Evolutionary conservation across 1,284 basidiomycete species (phyloP), one percentile per base, ranked within the genome.

Genomic region (Retiboletus flavoniger): DNA sequence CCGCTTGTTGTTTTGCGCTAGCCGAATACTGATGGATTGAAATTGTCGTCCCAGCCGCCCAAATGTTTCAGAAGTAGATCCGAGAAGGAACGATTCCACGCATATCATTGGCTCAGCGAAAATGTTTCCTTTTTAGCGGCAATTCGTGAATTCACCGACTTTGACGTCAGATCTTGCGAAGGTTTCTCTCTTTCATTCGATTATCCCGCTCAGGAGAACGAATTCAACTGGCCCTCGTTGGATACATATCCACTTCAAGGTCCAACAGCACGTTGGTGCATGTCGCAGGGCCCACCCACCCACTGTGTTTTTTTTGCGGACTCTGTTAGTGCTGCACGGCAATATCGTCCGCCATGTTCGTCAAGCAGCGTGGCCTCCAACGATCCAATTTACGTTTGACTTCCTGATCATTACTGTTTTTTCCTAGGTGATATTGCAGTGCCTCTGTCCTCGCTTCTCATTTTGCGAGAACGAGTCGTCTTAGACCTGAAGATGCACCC

Each of bases 351-450:
- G 34, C 49, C 19, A 39, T 36, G 38, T 40, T 55, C 36, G 53
- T 56, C 47, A 42, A 29, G 51, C 57, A 54, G 57, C 58, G 51
- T 66, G 66, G 42, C 29, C 41, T n/a, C 53, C 67, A 66, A 64
- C 55, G 49, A 55, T 41, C 35, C 59, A 54, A 14, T 62, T 65
- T 65, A 65, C 64, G 64, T 65, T 16, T 68, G 21, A 26, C 31
- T 40, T 61, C 58, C 46, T 61, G 50, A 63, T 65, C 39, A 38
- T 41, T 41, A 24, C 39, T 46, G 16, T 41, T 61, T 62, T 47
- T 51, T n/a, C 53, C 14, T 53, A 60, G 64, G 62, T 46, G 52
- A 53, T 51, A 50, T 49, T 31, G 36, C 53, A 45, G 11, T 50
- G 31, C 54, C 52, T 24, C 41, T 35, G 41, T 52, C 19, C 46